A percentile compares a stretch with the other conserved stretches of the same genome.
Conservation (phyloP, 2,329 filamentous ascomycete species). For the Bimuria novae-zelandiae region DNA sequence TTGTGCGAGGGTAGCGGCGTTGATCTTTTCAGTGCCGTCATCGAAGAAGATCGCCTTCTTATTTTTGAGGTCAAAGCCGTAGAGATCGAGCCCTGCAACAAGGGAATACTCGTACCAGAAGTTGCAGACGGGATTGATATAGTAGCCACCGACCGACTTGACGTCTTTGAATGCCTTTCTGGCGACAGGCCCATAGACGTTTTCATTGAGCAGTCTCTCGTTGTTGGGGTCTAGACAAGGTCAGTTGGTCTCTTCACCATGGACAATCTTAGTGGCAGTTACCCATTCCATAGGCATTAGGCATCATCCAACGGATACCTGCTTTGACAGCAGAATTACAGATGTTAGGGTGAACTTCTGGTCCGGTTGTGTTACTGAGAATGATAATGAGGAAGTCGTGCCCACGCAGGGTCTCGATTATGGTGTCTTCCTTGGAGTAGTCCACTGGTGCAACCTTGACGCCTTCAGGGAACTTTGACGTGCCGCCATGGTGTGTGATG, state of each 20-base stretch:
- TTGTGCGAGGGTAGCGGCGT: slow-evolving; percentile 62
- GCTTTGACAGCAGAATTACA: slow-evolving; percentile 39
- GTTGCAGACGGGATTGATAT: slow-evolving; percentile 17
- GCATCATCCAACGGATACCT: slow-evolving; percentile 41
- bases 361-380: slow-evolving; percentile 27
- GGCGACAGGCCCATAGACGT: neutral
- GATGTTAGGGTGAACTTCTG: slow-evolving; percentile 29
- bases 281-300: slow-evolving; percentile 38
- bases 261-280: neutral
- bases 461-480: neutral
- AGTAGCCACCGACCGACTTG: slow-evolving; percentile 27
- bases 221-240: slow-evolving; percentile 19
- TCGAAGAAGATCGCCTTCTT: slow-evolving; percentile 45
- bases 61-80: slow-evolving; percentile 38
- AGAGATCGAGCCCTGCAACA: slow-evolving; percentile 20
- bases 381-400: slow-evolving; percentile 49
- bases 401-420: slow-evolving; percentile 43
- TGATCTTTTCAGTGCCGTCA: slow-evolving; percentile 61
- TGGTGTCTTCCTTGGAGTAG: slow-evolving; percentile 54
- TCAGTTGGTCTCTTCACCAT: neutral
- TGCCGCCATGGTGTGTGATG: neutral
- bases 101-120: slow-evolving; percentile 43
- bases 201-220: slow-evolving; percentile 8
- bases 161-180: slow-evolving; percentile 21
- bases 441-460: slow-evolving; percentile 27